Base-by-base conservation (phyloP, 2,329 filamentous ascomycete species). In the Colletotrichum lini region DNA sequence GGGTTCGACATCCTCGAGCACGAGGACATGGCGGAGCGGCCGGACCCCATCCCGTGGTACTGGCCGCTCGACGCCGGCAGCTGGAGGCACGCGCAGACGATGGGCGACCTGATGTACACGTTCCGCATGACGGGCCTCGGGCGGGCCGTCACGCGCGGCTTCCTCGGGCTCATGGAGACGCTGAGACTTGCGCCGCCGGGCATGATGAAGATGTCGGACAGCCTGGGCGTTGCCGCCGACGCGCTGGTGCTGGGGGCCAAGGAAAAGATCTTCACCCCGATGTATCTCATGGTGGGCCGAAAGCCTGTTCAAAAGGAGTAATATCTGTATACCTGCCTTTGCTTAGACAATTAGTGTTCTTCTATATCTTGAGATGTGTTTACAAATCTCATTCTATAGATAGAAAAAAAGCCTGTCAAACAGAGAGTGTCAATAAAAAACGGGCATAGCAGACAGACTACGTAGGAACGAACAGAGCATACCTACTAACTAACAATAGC, bases 201-300 rank as follows among this genome's bases (percentile, higher is more conserved):
- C 21, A 95, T 94, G 52, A 92, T 93, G 82, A 97, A 96, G 90
- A 97, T 94, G 15, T 94, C 94, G 0, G 92, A 97, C 82, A 94
- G 92, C 76, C 82, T 98, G 75, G 94, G 90, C 1, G 79, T 89
- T 67, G 95, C 93, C 15, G 94, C 89, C 4, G 95, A 97, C 81
- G 92, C 90, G 72, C 85, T 98, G 66, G 95, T 97, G 5, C 92
- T 92, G 61, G 95, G 95, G 78, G 95, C 91, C 9, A 90, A 91
- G 83, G 87, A 93, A 85, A 94, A 96, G 83, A 86, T 98, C 53
- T 98, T 98, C 83, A 98, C 95, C 3, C 95, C 95, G 23, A 98
- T 98, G 95, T 98, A 97, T 84, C 84, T 98, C 78, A 97, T 97
- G 93, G 90, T 97, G 62, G 95, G 90, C 67, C 90, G 92, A 82